phyloP scores from a whole-genome alignment of 768 basidiomycete species.

The Lentinula sp. region DNA sequence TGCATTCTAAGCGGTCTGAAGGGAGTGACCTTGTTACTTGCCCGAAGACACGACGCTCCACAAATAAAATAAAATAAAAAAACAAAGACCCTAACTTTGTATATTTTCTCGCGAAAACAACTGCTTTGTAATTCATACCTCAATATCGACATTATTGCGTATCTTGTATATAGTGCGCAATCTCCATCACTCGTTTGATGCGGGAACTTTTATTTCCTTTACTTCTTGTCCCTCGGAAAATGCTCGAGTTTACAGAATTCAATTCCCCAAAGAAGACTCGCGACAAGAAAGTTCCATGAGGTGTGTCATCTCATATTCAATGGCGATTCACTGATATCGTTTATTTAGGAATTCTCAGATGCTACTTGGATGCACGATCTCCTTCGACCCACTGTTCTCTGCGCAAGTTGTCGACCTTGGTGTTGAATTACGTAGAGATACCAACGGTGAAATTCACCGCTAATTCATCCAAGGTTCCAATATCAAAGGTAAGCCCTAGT shows the following conservation, averaged over 20 bases:
- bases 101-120: background rate
- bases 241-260: background rate
- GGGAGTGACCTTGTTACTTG: too few relatives aligned
- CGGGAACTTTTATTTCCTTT: background rate
- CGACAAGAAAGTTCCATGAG: slow-evolving; percentile 3
- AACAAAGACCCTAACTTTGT: slow-evolving; percentile 3
- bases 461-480: too few relatives aligned
- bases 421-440: too few relatives aligned
- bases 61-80: too few relatives aligned
- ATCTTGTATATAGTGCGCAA: background rate
- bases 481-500: too few relatives aligned
- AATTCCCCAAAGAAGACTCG: background rate
- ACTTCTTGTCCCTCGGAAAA: background rate
- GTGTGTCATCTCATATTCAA: background rate
- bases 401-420: too few relatives aligned
- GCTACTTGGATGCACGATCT: background rate
- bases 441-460: too few relatives aligned
- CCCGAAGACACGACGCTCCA: too few relatives aligned
- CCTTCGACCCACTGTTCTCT: background rate
- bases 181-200: slow-evolving; percentile 1
- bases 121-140: background rate
- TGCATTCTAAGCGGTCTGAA: too few relatives aligned
- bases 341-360: background rate
- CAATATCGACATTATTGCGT: background rate
- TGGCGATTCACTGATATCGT: background rate